Evolutionary conservation across 805 yeast species (phyloP), one percentile per base, ranked within the genome.

Genomic region (Candida bentonensis): DNA sequence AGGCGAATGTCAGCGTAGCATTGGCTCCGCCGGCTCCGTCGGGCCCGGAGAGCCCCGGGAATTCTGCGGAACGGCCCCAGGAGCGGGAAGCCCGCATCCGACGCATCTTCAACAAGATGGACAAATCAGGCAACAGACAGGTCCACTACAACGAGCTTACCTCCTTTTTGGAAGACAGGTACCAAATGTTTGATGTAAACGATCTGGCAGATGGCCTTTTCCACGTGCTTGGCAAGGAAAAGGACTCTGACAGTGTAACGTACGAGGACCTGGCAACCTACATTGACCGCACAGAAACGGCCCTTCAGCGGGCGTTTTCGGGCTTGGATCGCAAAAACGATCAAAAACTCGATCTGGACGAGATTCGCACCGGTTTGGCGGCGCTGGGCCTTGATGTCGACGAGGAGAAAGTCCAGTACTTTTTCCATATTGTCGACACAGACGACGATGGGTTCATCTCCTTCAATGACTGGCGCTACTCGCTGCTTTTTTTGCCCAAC

Each of bases 401-500:
- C 2, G 66, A 66, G 11, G 59, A 67, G 13, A 74, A 74, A 49
- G 64, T 82, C 30, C 76, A 76, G 45, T 60, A 62, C 4, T 66
- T 85, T 47, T 79, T 80, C 65, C 56, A 66, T 27, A 70, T 67
- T 46, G 49, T 79, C 41, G 87, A 78, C 58, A 61, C 60, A 28
- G 68, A 75, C 47, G 63, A 71, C 41, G 75, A 73, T 45, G 89
- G 92, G 1, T 74, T 68, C 51, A 78, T 89, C 39, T 78, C 92
- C 0, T 84, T 76, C 56, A 86, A 86, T 43, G 89, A 89, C 53
- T 92, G 94, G 74, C 69, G 94, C 51, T 83, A 82, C 52, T 83
- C 84, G 42, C 63, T 89, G 22, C 60, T 88, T 42, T 74, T 89
- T 53, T 79, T 92, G 65, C 98, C 98, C 3, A 67, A 92, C 42